Conservation (phyloP, 1,284 basidiomycete species). For the Cystobasidium pallidum region DNA sequence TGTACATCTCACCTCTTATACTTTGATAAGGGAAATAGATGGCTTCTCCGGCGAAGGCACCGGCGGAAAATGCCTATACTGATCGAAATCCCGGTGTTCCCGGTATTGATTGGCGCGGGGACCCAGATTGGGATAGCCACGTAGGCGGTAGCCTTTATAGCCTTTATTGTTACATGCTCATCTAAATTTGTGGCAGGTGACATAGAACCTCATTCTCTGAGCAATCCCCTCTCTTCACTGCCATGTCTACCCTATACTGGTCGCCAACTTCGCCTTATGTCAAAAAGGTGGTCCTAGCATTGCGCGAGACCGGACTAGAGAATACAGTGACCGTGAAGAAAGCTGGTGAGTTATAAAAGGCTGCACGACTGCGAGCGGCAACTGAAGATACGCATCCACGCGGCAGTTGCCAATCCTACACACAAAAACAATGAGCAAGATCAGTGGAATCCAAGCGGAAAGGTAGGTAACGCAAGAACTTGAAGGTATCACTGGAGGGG, state of each 20-base stretch:
- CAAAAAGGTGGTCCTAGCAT: slow-evolving; percentile 26
- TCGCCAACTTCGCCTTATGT: slow-evolving; percentile 25
- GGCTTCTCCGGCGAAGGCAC: background rate
- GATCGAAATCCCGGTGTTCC: too few relatives aligned
- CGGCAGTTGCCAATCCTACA: slow-evolving; percentile 7
- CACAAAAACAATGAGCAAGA: slow-evolving; percentile 7
- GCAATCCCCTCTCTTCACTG: background rate
- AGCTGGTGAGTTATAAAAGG: background rate
- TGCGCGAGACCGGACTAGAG: slow-evolving; percentile 27
- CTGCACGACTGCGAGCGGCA: too few relatives aligned
- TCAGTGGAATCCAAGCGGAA: slow-evolving; percentile 32
- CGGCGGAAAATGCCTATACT: background rate
- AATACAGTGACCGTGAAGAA: slow-evolving; percentile 11
- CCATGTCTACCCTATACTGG: slow-evolving; percentile 20
- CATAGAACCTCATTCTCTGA: too few relatives aligned
- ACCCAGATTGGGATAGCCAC: too few relatives aligned
- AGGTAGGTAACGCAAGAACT: background rate
- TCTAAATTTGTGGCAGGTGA: too few relatives aligned
- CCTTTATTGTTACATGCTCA: too few relatives aligned
- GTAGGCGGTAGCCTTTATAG: too few relatives aligned
- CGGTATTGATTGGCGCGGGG: too few relatives aligned
- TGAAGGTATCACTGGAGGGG: background rate
- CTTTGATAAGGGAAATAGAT: background rate
- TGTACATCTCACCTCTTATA: background rate
- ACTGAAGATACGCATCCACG: too few relatives aligned